A percentile compares a stretch with the other conserved stretches of the same genome.
Evolutionary conservation across 2,329 filamentous ascomycete genomes (phyloP).

Genomic region (Metarhizium robertsii): DNA sequence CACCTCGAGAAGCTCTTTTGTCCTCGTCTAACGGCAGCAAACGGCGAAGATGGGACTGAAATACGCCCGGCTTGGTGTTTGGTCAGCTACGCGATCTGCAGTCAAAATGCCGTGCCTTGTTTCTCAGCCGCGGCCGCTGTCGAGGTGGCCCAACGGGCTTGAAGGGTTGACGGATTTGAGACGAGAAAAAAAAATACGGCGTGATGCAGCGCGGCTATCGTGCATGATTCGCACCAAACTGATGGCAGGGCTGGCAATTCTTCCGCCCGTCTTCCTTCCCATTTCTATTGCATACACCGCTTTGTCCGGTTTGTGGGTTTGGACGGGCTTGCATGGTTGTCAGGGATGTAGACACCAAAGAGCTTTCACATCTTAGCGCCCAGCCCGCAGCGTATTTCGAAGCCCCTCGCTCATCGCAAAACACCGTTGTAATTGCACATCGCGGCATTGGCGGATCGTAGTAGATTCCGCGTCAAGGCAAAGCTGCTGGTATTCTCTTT

Average conservation of each 20-base stretch:
- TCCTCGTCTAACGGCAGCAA: neutral
- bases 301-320: neutral
- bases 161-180: neutral
- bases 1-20: neutral
- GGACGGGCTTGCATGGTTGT: neutral
- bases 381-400: neutral
- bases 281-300: neutral
- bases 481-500: neutral
- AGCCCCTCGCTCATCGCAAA: constrained; percentile 6
- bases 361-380: constrained; percentile 18
- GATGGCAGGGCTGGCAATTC: neutral
- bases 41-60: neutral
- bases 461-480: neutral
- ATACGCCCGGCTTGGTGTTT: neutral
- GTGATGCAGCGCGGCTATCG: neutral
- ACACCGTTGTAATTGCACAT: neutral
- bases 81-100: neutral
- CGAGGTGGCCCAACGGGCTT: neutral
- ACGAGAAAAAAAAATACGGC: no score
- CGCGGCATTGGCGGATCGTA: neutral
- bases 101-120: neutral
- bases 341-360: constrained; percentile 1
- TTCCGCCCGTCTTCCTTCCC: neutral
- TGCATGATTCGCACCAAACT: neutral
- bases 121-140: neutral